Conservation (phyloP, 306 rosid genomes). For the Trifolium repens region DNA sequence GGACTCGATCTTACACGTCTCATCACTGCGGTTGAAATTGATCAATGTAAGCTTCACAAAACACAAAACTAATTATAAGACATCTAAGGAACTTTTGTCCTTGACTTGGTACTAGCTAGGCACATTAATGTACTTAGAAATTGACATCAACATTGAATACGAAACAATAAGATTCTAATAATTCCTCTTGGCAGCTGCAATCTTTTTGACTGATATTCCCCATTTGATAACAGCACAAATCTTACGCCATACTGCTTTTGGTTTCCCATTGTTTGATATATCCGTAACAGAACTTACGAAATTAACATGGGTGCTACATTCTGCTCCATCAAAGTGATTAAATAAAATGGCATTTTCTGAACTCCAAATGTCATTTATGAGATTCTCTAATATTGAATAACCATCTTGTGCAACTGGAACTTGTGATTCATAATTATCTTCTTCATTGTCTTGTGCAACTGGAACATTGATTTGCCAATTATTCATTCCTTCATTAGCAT, state of each 20-base stretch:
- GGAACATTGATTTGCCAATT: slow-evolving; percentile 36
- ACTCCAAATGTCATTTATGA: slow-evolving; percentile 40
- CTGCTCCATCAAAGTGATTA: slow-evolving; percentile 39
- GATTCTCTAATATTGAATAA: slow-evolving; percentile 27
- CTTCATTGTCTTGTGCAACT: slow-evolving; percentile 39
- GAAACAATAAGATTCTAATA: slow-evolving; percentile 12
- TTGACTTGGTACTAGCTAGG: too few species aligned
- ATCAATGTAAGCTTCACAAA: not conserved
- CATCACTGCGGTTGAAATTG: slow-evolving; percentile 33
- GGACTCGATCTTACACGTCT: slow-evolving; percentile 25
- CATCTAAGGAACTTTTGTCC: not conserved
- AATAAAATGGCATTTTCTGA: slow-evolving; percentile 21
- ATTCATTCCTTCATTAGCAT: slow-evolving; percentile 35
- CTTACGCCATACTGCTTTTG: slow-evolving; percentile 60
- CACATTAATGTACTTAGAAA: too few species aligned
- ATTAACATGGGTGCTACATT: slow-evolving; percentile 14
- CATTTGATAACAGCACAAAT: slow-evolving; percentile 51
- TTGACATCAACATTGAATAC: not conserved
- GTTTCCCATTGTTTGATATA: slow-evolving; percentile 45
- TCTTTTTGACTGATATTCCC: slow-evolving; percentile 45
- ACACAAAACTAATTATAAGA: not conserved
- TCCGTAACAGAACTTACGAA: not conserved
- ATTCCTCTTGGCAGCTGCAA: slow-evolving; percentile 49
- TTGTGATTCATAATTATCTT: slow-evolving; percentile 31
- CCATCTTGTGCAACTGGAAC: slow-evolving; percentile 29